Base-by-base conservation (phyloP, 1,284 basidiomycete genomes). In the Cryptococcus sp. region DNA sequence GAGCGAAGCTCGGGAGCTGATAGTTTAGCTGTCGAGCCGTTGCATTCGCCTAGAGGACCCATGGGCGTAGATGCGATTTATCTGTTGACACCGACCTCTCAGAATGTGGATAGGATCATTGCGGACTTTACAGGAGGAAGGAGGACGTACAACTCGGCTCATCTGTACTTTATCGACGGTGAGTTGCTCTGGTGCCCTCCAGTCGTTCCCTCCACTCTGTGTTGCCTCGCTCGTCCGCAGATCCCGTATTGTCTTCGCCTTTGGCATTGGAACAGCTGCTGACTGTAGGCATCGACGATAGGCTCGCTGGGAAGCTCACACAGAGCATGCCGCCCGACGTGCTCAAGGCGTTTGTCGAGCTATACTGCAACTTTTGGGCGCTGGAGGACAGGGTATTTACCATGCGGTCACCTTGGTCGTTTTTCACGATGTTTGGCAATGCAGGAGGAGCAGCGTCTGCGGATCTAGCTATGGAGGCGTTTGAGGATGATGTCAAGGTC, bases 81-180 rank as follows among this genome's bases (percentile, higher is more conserved):
- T 73, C 76, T 98, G 54, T 78, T 98, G 53, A 94, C 93, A 78
- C 88, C 95, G 12, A 98, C 95, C 1, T 83, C 82, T 3, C 86
- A 91, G 74, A 98, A 98, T 69, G 82, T 97, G 42, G 85, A 95
- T 53, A 82, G 92, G 18, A 80, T 99, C 65, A 86, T 97, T 61
- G 80, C 78, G 25, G 93, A 97, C 73, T 94, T 91, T 66, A 77
- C 80, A 9, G 73, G 57, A 10, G 79, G 78, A 5, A 72, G 75
- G 47, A 79, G 81, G 52, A 87, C 87, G 64, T 98, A 97, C 69
- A 83, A 84, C 23, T 86, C 78, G 0, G 95, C 87, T 0, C 90
- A 97, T 71, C 71, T 97, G 50, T 97, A 95, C 79, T 98, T 98
- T 71, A 79, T 94, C 46, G 95, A 98, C 69, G 85, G 93, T 88